Base-by-base conservation (phyloP, 2,329 filamentous ascomycete genomes). In the Aspergillus fructus region DNA sequence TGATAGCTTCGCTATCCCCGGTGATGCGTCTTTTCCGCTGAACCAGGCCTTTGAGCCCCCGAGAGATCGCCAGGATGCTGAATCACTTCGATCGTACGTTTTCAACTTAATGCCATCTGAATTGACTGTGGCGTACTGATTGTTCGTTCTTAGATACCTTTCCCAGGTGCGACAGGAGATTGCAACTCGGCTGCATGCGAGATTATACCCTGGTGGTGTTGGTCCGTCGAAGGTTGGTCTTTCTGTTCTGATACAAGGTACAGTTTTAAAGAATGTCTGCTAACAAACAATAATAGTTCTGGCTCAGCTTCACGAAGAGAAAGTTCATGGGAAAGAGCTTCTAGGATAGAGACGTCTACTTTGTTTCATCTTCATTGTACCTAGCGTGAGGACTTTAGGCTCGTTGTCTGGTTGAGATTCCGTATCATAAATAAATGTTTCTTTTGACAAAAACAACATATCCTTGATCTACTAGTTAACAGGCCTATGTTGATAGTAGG, bases 241-340 rank as follows among this genome's bases (percentile, higher is more conserved):
- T 30, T 34, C 19, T 3, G 8, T 30, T 34, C 19, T 3, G 8
- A 9, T 9, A 15, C 39, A 13, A 11, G 17, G 37, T 13, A 41
- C 39, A 24, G 24, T 27, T 13, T 19, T 33, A 9, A 37, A 9
- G 17, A 24, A 45, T 24, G 8, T 11, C 50, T 48, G 40, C 64
- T 71, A 73, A 52, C 49, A 60, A 72, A 21, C 17, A 21, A 55
- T 56, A n/a, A n/a, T 80, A 96, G 86, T 97, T 93, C 91, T 99
- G 94, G 94, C 78, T 99, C 74, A 97, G 94, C 82, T 99, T 97
- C 75, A 91, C 90, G 53, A 97, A 97, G 87, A 88, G 94, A 79
- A 97, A 97, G 86, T 99, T 99, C 74, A 97, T 99, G 94, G 93
- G 93, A 75, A 97, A 97, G 86, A 85, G 85, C 65, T 80, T 94